Conservation (phyloP, 805 yeast species). For the Nakazawaea wickerhamii region DNA sequence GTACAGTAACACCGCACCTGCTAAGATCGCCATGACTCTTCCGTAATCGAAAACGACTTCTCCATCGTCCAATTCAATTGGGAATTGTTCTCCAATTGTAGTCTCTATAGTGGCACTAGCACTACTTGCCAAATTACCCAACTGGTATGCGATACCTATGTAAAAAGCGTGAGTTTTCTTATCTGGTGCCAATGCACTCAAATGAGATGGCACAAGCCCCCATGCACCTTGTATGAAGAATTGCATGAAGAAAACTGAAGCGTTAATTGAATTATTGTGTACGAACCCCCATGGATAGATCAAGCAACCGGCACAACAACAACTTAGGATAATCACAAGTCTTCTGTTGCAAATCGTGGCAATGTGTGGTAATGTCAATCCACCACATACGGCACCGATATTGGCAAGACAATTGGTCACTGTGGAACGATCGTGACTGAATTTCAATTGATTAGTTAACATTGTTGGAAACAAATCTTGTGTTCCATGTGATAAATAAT, state of each 20-base stretch:
- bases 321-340: slow-evolving; percentile 43
- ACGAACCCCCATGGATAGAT: slow-evolving; percentile 61
- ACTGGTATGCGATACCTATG: slow-evolving; percentile 58
- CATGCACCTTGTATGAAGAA: slow-evolving; percentile 65
- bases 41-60: slow-evolving; percentile 41
- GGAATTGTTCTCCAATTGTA: slow-evolving; percentile 55
- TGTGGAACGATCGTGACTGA: slow-evolving; percentile 38
- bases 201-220: slow-evolving; percentile 62
- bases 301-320: slow-evolving; percentile 51
- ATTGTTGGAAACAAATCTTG: slow-evolving; percentile 59
- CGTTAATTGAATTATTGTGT: slow-evolving; percentile 39
- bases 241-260: slow-evolving; percentile 57
- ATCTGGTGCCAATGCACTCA: slow-evolving; percentile 57
- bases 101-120: slow-evolving; percentile 65
- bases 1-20: slow-evolving; percentile 55
- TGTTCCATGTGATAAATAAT: slow-evolving; percentile 57
- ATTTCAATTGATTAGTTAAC: slow-evolving; percentile 39
- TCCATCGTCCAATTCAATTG: slow-evolving; percentile 28
- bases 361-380: slow-evolving; percentile 47
- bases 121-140: slow-evolving; percentile 62
- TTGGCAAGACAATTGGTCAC: slow-evolving; percentile 54
- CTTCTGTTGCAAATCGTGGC: slow-evolving; percentile 53
- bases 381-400: slow-evolving; percentile 54
- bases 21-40: slow-evolving; percentile 60
- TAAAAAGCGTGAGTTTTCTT: slow-evolving; percentile 51